Evolutionary conservation across 1,139 yeast genomes (phyloP), one percentile per base, ranked within the genome.

Genomic region (Maudiozyma humilis): DNA sequence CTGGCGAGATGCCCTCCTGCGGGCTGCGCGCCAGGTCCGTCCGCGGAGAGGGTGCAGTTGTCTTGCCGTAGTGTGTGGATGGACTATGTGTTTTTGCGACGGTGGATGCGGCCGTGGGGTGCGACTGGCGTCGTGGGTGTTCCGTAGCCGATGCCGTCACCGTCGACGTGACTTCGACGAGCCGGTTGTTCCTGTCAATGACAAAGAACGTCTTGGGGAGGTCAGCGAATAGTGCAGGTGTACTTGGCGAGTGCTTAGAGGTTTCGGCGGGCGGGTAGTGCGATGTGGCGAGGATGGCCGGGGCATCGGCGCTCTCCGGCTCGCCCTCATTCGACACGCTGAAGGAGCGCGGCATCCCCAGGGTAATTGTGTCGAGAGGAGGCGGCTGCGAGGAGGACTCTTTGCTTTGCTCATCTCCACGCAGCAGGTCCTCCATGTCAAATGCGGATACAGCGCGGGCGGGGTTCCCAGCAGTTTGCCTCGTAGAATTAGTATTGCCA

Each of bases 301-400:
- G 12, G 17, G 5, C 7, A 5, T 34, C 36, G 18, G 19, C 8
- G 12, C 19, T 23, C 20, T 34, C 20, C 3, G n/a, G 32, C 27
- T 27, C 32, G 4, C 32, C 16, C 10, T 36, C 39, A 5, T 36
- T 15, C 15, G 33, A 14, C 7, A 31, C 16, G n/a, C 17, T 31
- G 33, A 31, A 31, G 5, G 16, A 8, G 29, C 32, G n/a, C 4
- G 40, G 40, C 41, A 36, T 37, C 10, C 44, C 44, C 16, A 38
- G 13, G 2, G 32, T 38, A 12, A 42, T 42, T 15, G 44, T 42
- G 34, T 42, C 44, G 12, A 41, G 27, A 1, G 44, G 44, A n/a
- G 34, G 34, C 3, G 43, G 43, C 27, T 36, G 36, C 4, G 35
- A 15, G 8, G 40, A 30, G 2, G 32, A 14, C 20, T 38, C 40